phyloP scores from a whole-genome alignment of 169 alveolate species.

The Plasmodium cynomolgi region DNA sequence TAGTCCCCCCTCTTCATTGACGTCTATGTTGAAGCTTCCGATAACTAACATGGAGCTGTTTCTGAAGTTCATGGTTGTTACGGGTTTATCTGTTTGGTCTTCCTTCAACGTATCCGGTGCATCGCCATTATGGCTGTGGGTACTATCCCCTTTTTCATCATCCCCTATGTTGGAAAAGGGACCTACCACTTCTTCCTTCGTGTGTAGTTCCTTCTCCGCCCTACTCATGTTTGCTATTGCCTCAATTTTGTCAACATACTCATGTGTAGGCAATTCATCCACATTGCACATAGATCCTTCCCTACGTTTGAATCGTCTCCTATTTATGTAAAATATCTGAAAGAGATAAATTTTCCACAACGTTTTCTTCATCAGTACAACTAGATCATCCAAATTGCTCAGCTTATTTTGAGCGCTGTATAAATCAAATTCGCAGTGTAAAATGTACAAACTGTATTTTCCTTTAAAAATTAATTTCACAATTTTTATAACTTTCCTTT shows the following conservation, averaged over 20 bases:
- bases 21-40: conserved; percentile 68
- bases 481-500: conserved; percentile 68
- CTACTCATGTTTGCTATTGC: conserved; percentile 24
- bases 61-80: conserved; percentile 43
- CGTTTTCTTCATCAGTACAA: conserved; percentile 34
- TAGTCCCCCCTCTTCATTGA: conserved; percentile 18
- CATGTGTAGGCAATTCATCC: too few relatives aligned
- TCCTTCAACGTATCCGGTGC: not conserved
- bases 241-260: not conserved
- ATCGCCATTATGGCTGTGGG: not conserved
- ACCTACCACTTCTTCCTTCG: not conserved
- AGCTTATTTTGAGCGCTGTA: conserved; percentile 41
- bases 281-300: not conserved
- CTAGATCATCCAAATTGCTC: conserved; percentile 63
- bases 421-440: conserved; percentile 66
- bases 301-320: conserved; percentile 4
- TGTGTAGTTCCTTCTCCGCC: not conserved
- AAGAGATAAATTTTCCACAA: conserved; percentile 63
- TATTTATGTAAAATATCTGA: conserved; percentile 42
- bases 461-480: conserved; percentile 59
- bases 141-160: not conserved
- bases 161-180: not conserved
- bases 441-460: conserved; percentile 48
- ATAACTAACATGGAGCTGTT: conserved; percentile 58
- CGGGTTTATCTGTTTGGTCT: not conserved